A percentile compares a stretch with the other conserved stretches of the same genome.
Evolutionary conservation across 2,329 filamentous ascomycete species (phyloP).

Genomic region (Apiospora malaysiana): DNA sequence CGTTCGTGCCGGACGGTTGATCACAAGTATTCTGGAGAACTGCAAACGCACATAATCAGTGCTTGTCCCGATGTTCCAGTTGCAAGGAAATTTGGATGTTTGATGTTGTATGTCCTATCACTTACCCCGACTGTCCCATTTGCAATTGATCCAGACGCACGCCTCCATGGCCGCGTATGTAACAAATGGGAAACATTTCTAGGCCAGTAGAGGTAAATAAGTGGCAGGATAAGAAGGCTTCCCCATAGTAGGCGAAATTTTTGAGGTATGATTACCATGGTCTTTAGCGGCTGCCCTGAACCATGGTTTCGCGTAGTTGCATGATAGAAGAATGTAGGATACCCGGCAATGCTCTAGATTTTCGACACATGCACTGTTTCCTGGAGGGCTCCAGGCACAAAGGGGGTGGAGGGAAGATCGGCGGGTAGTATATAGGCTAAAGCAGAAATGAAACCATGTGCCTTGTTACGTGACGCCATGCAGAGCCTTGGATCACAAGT

Average conservation of each 20-base stretch:
- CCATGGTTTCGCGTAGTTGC: neutral
- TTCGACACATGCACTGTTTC: neutral
- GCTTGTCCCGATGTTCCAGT: no score
- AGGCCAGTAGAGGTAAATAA: slow-evolving; percentile 16
- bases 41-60: neutral
- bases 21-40: slow-evolving; percentile 41
- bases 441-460: neutral
- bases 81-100: no score
- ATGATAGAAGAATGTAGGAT: neutral
- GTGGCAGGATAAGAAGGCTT: neutral
- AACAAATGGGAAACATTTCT: neutral
- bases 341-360: neutral
- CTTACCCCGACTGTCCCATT: slow-evolving; percentile 4
- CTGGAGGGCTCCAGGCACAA: neutral
- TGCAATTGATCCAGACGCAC: neutral
- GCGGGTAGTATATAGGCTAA: neutral
- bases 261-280: neutral
- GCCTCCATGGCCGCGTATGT: neutral
- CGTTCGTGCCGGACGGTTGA: slow-evolving; percentile 52
- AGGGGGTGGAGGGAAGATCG: neutral
- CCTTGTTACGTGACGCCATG: neutral
- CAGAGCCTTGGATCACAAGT: neutral
- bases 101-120: neutral
- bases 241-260: neutral
- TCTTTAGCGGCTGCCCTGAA: no score